Evolutionary conservation across 116 monocot genomes (phyloP), one percentile per base, ranked within the genome.

Genomic region (Thalassia testudinum): DNA sequence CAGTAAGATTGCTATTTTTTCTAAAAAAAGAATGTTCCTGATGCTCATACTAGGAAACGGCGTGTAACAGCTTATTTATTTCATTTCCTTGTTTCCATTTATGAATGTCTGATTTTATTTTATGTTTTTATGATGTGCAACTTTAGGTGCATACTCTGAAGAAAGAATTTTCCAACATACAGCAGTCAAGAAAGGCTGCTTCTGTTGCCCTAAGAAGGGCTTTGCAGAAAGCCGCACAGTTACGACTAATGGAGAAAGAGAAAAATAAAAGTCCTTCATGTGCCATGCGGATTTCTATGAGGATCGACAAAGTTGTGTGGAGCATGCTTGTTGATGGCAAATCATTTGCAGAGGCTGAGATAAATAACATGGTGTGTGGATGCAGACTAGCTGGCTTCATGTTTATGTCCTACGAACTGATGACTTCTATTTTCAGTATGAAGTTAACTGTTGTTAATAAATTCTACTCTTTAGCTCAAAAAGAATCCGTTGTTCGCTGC

Each of bases 301-400:
- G 72, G 70, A 99, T 99, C 45, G 78, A 71, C 59, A 99, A 89
- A 68, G 90, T 99, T 10, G 90, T 80, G 7, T 99, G 97, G 97
- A 87, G 77, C 53, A 99, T 99, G 97, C 82, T 89, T 68, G 77
- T 82, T 34, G 97, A 99, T 70, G 90, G 90, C 16, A 89, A 89
- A 75, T 57, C 97, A 49, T 99, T 99, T 75, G 89, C 85, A 52
- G 90, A 99, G 75, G 82, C 90, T 71, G 97, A 99, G 63, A 89
- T 99, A 67, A 99, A 79, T 62, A 75, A 99, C 54, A 99, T 99
- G 97, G 97, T 99, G 58, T 43, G 73, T 40, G 12, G 24, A 58
- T n/a, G 16, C 0, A 12, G 10, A 42, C 42, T 12, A 16, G 16
- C 42, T 42, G 16, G 42, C 16, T 42, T 42, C 10, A 42, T 12